A percentile compares a stretch with the other conserved stretches of the same genome.
These are phyloP conservation scores for Stemphylium lycopersici DNA, from an alignment of 2,329 filamentous ascomycete species.

Conservation along the genomic window DNA sequence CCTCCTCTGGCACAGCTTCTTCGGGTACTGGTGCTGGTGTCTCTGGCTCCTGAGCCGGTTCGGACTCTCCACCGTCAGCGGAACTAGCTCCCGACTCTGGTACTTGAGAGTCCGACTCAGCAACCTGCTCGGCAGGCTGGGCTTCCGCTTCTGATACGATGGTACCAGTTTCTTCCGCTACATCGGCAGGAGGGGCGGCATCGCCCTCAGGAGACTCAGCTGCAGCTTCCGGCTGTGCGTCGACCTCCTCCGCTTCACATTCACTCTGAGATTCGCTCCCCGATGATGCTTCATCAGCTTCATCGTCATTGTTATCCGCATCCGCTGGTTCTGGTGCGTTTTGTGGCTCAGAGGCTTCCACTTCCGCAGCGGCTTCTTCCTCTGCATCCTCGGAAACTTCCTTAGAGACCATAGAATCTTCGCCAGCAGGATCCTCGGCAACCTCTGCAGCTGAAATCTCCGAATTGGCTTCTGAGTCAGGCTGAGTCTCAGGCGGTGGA, in stretches of 20 bases:
- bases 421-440: neutral
- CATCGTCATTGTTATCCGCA: neutral
- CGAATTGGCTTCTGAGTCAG: neutral
- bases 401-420: slow-evolving; percentile 3
- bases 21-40: neutral
- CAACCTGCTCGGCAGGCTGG: neutral
- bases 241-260: neutral
- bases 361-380: slow-evolving; percentile 4
- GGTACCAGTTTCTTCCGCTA: neutral
- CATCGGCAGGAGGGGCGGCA: neutral
- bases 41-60: slow-evolving; percentile 6
- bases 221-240: neutral
- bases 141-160: slow-evolving; percentile 1
- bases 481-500: neutral
- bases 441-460: neutral
- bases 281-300: neutral
- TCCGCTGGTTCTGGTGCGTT: slow-evolving; percentile 2
- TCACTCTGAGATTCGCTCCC: slow-evolving; percentile 1
- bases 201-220: slow-evolving; percentile 1
- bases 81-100: slow-evolving; percentile 1
- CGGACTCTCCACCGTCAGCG: neutral
- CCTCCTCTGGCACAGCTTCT: neutral
- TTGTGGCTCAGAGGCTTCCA: slow-evolving; percentile 3
- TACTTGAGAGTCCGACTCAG: neutral
- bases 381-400: slow-evolving; percentile 4